A percentile compares a stretch with the other conserved stretches of the same genome.
phyloP scores from a whole-genome alignment of 1,139 yeast genomes.

The Yamadazyma dendronema region DNA sequence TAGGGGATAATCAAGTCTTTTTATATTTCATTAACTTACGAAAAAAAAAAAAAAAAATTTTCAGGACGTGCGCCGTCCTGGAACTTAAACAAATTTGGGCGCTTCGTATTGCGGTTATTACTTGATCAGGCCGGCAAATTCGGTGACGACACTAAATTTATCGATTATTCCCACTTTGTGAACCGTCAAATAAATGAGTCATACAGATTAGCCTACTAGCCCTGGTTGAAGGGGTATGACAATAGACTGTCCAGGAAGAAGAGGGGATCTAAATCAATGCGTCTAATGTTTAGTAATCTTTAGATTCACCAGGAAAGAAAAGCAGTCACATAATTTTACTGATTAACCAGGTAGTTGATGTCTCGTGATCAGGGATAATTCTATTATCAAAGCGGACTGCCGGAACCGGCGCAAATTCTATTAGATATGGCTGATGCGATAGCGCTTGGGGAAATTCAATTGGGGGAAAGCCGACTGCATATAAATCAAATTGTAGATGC shows the following conservation, averaged over 20 bases:
- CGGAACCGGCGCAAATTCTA: not conserved
- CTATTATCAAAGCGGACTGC: not conserved
- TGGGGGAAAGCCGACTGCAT: not conserved
- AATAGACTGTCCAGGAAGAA: not conserved
- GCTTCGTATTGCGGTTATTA: not conserved
- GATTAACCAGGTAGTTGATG: not conserved
- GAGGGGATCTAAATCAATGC: no score
- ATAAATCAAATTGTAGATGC: not conserved
- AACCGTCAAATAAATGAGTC: not conserved
- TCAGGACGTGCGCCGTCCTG: conserved; percentile 4
- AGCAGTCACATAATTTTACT: conserved; percentile 1
- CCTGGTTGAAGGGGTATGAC: not conserved
- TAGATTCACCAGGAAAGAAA: no score
- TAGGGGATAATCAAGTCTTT: conserved; percentile 4
- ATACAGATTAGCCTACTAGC: not conserved
- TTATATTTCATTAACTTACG: not conserved
- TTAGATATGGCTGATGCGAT: not conserved
- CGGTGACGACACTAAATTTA: not conserved
- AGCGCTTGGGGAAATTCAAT: not conserved
- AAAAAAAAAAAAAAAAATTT: conserved; percentile 3
- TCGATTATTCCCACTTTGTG: no score
- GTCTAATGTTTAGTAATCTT: no score
- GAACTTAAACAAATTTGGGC: conserved; percentile 3
- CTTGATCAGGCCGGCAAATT: not conserved
- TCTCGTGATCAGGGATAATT: not conserved